These are phyloP conservation scores for Monilinia laxa DNA, from an alignment of 2,329 filamentous ascomycete genomes.

Conservation along the genomic window DNA sequence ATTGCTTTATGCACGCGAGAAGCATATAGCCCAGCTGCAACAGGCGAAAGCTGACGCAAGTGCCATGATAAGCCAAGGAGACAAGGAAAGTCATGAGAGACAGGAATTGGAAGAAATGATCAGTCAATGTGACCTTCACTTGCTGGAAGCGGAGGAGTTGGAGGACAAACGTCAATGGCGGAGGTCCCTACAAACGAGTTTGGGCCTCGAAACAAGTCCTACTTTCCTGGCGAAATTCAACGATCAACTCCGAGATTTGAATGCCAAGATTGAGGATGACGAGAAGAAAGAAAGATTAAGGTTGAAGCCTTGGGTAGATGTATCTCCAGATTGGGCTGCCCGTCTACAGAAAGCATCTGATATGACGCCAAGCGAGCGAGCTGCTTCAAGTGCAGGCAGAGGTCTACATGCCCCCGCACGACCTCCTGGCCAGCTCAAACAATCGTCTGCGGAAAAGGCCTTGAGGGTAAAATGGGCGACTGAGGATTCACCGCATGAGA, in stretches of 20 bases:
- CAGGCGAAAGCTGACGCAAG: background rate
- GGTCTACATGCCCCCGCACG: background rate
- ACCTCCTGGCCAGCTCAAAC: no score
- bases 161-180: background rate
- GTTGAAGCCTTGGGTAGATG: background rate
- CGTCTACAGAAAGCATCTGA: no score
- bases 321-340: background rate
- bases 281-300: background rate
- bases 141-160: background rate
- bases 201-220: conserved; percentile 1
- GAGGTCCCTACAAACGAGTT: background rate
- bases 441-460: background rate
- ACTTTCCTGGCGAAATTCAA: background rate
- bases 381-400: no score
- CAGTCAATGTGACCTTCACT: background rate
- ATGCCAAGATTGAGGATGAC: background rate
- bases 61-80: background rate
- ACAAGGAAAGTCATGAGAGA: background rate
- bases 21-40: background rate
- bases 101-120: background rate
- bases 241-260: background rate
- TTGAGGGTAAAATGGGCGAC: background rate
- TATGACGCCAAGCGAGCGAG: conserved; percentile 5
- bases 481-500: background rate
- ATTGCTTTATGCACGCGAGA: background rate